A percentile compares a stretch with the other conserved stretches of the same genome.
Conservation (phyloP, 2,329 filamentous ascomycete species). For the Trichophyton equinum region DNA sequence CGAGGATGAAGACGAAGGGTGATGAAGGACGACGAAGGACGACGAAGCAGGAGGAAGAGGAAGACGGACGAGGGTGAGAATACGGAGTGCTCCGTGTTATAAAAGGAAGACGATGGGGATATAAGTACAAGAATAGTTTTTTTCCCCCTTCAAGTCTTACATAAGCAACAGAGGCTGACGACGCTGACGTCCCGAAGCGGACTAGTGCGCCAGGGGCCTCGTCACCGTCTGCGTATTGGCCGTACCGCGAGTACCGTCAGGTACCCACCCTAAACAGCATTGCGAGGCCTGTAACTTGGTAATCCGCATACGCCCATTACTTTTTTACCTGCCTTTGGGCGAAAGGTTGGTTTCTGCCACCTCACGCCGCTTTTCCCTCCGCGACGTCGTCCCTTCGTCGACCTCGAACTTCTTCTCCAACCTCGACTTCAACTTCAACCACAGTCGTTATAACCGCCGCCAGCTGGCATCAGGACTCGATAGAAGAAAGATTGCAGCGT, state of each 20-base stretch:
- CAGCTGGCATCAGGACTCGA: not conserved
- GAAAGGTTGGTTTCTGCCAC: not conserved
- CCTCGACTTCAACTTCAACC: constrained; percentile 8
- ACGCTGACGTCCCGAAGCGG: constrained; percentile 7
- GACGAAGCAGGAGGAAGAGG: not conserved
- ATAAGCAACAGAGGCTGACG: constrained; percentile 12
- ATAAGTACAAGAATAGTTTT: not conserved
- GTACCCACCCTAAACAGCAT: not conserved
- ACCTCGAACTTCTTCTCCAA: constrained; percentile 10
- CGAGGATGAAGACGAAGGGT: not conserved
- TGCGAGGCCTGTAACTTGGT: constrained; percentile 2
- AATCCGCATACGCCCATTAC: not conserved
- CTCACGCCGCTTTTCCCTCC: not conserved
- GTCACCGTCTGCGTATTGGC: constrained; percentile 9
- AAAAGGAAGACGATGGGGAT: too few relatives aligned
- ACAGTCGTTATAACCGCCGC: not conserved
- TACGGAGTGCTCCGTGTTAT: not conserved
- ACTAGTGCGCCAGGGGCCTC: constrained; percentile 8
- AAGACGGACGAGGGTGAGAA: not conserved
- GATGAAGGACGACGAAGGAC: not conserved
- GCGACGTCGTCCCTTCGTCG: constrained; percentile 9
- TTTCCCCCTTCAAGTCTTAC: not conserved
- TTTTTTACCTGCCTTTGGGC: not conserved
- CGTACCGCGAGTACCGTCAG: constrained; percentile 6
- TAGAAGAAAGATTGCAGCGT: not conserved